phyloP scores from a whole-genome alignment of 495 filamentous ascomycete genomes.

The Trichoderma reesei region DNA sequence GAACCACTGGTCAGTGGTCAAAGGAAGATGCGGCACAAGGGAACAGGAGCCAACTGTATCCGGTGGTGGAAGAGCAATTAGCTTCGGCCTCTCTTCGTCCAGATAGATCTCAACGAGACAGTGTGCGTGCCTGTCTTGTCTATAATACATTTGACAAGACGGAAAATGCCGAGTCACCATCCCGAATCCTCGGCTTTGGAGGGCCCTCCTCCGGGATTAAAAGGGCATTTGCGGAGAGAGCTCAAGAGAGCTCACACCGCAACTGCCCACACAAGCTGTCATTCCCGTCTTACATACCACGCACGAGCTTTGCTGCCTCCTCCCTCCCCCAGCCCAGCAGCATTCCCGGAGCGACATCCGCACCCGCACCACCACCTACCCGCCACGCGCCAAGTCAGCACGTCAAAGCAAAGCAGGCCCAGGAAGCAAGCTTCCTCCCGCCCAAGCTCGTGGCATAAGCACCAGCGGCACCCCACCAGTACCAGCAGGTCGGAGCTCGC shows the following conservation, averaged over 20 bases:
- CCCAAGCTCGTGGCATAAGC: conserved; percentile 25
- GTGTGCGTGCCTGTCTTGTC: background rate
- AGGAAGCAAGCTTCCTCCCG: conserved; percentile 30
- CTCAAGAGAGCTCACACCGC: conserved; percentile 35
- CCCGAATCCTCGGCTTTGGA: background rate
- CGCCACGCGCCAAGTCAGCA: no score
- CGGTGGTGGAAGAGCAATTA: conserved; percentile 6
- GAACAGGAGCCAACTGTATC: conserved; percentile 46
- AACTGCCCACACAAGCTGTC: conserved; percentile 49
- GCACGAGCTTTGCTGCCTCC: no score
- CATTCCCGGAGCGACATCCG: conserved; percentile 16
- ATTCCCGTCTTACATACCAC: conserved; percentile 46
- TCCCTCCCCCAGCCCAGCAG: conserved; percentile 53
- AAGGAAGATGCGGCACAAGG: conserved; percentile 48
- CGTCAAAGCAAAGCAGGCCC: conserved; percentile 32
- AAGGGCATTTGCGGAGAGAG: background rate
- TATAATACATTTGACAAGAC: no score
- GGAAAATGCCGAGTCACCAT: no score
- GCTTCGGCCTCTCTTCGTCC: background rate
- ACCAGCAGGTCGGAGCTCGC: no score
- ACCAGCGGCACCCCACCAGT: no score
- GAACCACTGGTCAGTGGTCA: conserved; percentile 45
- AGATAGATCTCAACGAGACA: background rate
- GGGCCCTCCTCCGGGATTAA: background rate
- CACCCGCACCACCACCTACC: conserved; percentile 7